Evolutionary conservation across 202 grass and related monocot species (phyloP), one percentile per base, ranked within the genome.

Genomic region (Carex arenaria): DNA sequence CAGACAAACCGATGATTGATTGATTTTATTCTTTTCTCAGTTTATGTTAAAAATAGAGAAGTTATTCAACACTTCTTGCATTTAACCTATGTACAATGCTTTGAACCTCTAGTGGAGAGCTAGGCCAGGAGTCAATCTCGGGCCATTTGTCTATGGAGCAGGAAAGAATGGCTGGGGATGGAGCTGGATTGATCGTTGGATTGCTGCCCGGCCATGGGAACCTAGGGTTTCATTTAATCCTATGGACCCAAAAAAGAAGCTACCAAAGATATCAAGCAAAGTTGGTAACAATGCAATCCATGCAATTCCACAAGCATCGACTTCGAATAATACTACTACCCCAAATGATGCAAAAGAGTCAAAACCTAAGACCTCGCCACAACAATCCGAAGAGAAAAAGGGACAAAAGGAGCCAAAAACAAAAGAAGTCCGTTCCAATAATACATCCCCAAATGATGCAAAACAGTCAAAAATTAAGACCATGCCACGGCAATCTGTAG

Each of bases 131-230:
- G 78, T 85, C 65, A 89, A 83, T 79, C 88, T 85, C 10, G 95
- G 95, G 2, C 90, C 78, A 47, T 95, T 95, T 56, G 86, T 88
- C 70, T 98, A 95, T 6, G 95, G 92, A 68, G 82, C 91, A 0
- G 88, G 88, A 2, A 98, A 95, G 32, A 85, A 86, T 57, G 90
- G 85, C 55, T 98, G 95, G 93, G 93, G 91, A 23, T 98, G 95
- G 95, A 98, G 95, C 79, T 98, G 95, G 95, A 87, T 87, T 84
- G 95, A 93, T 63, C 89, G 91, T 40, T 98, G 95, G 95, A 92
- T 95, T 7, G 91, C 95, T 8, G 93, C 86, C 36, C 89, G 93
- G 9, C 95, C 95, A 84, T 98, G 93, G 95, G 93, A 98, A 85
- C 91, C 93, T 22, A 87, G 93, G 67, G 85, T 77, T 54, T 40